A percentile compares a stretch with the other conserved stretches of the same genome.
Conservation (phyloP, 139 green algal species). For the Marvania coccoides region DNA sequence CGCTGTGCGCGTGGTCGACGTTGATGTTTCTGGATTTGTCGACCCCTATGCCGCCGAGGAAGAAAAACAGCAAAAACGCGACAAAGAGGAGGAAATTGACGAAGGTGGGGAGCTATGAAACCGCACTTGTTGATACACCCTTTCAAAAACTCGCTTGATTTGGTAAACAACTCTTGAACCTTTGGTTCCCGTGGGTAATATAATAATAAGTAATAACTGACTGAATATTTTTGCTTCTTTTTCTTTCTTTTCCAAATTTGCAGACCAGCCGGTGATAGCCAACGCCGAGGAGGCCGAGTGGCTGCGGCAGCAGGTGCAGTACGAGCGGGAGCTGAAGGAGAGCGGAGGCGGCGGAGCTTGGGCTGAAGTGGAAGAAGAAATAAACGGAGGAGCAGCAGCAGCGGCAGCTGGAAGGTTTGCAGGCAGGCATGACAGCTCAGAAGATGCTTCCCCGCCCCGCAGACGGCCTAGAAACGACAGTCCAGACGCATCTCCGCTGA, state of each 20-base stretch:
- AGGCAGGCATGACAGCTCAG: conserved; percentile 20
- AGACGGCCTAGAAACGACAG: conserved; percentile 16
- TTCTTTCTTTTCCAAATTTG: too few relatives aligned
- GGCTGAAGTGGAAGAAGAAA: background rate
- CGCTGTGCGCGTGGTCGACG: conserved; percentile 53
- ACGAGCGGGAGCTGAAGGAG: conserved; percentile 21
- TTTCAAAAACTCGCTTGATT: too few relatives aligned
- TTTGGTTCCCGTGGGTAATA: too few relatives aligned
- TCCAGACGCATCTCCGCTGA: conserved; percentile 19
- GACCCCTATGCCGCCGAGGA: background rate
- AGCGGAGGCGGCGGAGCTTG: conserved; percentile 11
- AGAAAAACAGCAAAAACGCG: background rate
- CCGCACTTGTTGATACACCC: too few relatives aligned
- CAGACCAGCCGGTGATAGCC: conserved; percentile 53
- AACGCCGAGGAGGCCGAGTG: conserved; percentile 57
- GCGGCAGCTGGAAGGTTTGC: background rate
- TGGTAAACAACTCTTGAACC: too few relatives aligned
- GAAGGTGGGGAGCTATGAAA: conserved; percentile 26
- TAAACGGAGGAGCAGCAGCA: background rate
- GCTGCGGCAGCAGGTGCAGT: conserved; percentile 29
- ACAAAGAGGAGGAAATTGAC: conserved; percentile 30
- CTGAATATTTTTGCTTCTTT: too few relatives aligned
- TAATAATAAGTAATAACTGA: too few relatives aligned
- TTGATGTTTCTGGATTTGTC: conserved; percentile 44
- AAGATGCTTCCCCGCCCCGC: background rate